Evolutionary conservation across 345 rosid genomes (phyloP), one percentile per base, ranked within the genome.

Genomic region (Brassica juncea): DNA sequence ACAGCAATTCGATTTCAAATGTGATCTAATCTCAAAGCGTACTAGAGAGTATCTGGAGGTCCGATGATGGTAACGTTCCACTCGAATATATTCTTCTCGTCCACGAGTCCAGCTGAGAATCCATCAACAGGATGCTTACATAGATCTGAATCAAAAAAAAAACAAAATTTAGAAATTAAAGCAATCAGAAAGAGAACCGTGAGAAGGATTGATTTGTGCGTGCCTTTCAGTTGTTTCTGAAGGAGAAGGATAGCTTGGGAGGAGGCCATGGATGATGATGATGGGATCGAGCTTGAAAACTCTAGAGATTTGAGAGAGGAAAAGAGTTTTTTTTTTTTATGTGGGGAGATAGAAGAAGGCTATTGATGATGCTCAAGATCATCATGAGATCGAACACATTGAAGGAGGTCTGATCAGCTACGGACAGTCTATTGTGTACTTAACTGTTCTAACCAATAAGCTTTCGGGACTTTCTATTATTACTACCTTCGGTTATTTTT

Each of bases 21-120:
- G 14, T 30, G 44, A 32, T 35, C 27, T 19, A 34, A 66, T 37
- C 30, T 66, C 52, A 19, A 35, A 64, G 82, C 87, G 25, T 82
- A 92, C 99, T 92, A 94, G 44, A 91, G 91, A 16, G 99, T 94
- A 77, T 94, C 99, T 2, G 99, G 97, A 9, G 99, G 99, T 37
- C 99, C 99, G 78, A 94, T 94, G 71, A 94, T 84, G 63, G 97
- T 89, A 27, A 94, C 99, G 60, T 91, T 84, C 99, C 99, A 94
- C 83, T 94, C 99, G 77, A 94, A 94, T 73, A 94, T 82, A 83
- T 94, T 94, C 72, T 55, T 89, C 78, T 94, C 99, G 65, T 94
- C 99, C 23, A 94, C 92, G 87, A 94, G 83, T 35, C 99, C 99
- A n/a, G 99, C 97, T 4, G 99, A 92, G 88, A 92, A 94, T 64